Evolutionary conservation across 352 stramenopile species (phyloP).

Genomic region (Globisporangium nunn): DNA sequence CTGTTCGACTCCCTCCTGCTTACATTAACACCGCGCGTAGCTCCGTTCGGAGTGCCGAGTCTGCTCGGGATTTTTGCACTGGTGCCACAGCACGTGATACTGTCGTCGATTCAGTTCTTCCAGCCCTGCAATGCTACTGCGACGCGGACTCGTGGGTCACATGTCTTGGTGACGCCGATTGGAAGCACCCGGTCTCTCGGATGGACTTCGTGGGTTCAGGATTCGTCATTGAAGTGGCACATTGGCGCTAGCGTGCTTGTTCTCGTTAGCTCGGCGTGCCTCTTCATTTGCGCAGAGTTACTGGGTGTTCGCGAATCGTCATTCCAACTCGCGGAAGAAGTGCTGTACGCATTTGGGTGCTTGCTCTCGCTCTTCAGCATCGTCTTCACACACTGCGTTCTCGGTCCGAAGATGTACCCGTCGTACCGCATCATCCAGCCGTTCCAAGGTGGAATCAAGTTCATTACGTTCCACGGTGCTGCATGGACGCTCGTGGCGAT

Average conservation of each 20-base stretch:
- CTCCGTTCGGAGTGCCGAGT: conserved; percentile 23
- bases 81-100: conserved; percentile 27
- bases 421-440: conserved; percentile 39
- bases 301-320: conserved; percentile 14
- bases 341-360: conserved; percentile 44
- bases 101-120: conserved; percentile 35
- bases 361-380: conserved; percentile 29
- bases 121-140: not conserved
- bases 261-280: conserved; percentile 16
- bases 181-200: not conserved
- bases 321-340: conserved; percentile 26
- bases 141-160: too few relatives aligned
- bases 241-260: conserved; percentile 23
- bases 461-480: conserved; percentile 43
- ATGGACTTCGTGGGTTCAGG: conserved; percentile 18
- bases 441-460: conserved; percentile 36
- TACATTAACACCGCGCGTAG: conserved; percentile 16
- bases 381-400: conserved; percentile 26
- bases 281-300: conserved; percentile 30
- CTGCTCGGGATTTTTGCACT: conserved; percentile 25
- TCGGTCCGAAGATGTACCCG: conserved; percentile 28
- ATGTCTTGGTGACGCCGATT: not conserved
- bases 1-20: conserved; percentile 43
- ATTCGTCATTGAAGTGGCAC: conserved; percentile 21
- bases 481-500: conserved; percentile 42